Conservation (phyloP, 805 yeast species). For the Phaffomyces opuntiae region DNA sequence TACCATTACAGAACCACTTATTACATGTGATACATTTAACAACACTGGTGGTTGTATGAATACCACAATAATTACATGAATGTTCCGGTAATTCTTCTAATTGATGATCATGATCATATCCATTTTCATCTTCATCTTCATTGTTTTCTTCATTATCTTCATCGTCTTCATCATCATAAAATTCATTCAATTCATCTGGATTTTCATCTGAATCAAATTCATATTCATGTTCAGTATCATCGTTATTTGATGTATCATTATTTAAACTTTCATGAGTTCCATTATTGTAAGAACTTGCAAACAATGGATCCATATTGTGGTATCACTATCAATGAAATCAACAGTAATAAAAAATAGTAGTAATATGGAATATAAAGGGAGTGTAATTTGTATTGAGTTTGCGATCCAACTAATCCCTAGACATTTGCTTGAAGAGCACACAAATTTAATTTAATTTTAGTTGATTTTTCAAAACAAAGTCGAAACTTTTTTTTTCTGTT, state of each 20-base stretch:
- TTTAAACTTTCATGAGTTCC: too few relatives aligned
- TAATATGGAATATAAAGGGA: too few relatives aligned
- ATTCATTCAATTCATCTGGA: conserved; percentile 9
- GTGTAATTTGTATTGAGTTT: too few relatives aligned
- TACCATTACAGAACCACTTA: conserved; percentile 87
- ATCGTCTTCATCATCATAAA: conserved; percentile 14
- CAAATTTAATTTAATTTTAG: too few relatives aligned
- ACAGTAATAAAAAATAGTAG: too few relatives aligned
- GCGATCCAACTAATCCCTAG: too few relatives aligned
- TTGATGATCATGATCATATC: conserved; percentile 1
- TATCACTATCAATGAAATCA: too few relatives aligned
- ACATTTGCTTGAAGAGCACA: too few relatives aligned
- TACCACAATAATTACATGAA: conserved; percentile 68
- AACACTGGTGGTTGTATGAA: conserved; percentile 55
- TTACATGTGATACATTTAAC: conserved; percentile 71
- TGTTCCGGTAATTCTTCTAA: conserved; percentile 26
- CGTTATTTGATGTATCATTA: neutral
- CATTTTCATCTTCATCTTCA: conserved; percentile 1
- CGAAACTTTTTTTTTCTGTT: too few relatives aligned
- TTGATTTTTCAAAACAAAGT: too few relatives aligned
- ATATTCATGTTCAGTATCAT: neutral
- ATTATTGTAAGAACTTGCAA: too few relatives aligned
- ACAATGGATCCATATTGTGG: conserved; percentile 13
- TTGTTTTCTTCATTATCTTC: neutral
- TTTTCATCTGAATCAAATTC: conserved; percentile 8